phyloP scores from a whole-genome alignment of 78 protist species.

The slime mould (Dictyostelium discoideum) region DNA sequence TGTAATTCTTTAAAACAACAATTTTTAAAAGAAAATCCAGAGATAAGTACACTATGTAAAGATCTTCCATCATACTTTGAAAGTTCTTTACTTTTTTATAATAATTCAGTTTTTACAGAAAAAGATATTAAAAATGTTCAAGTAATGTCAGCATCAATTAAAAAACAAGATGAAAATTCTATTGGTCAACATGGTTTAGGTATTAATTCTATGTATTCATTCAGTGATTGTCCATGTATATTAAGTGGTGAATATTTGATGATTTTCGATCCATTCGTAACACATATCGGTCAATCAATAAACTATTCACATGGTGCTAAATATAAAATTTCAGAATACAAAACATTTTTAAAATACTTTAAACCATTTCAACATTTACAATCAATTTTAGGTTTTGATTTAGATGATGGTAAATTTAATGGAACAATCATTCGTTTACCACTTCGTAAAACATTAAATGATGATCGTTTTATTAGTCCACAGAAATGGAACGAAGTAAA shows the following conservation, averaged over 20 bases:
- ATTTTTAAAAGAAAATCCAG: background rate
- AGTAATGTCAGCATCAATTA: background rate
- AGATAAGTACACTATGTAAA: background rate
- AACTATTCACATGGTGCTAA: background rate
- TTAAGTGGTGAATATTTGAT: slow-evolving; percentile 17
- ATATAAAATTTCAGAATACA: background rate
- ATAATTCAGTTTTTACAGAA: slow-evolving; percentile 37
- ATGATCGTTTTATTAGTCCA: background rate
- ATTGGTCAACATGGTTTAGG: slow-evolving; percentile 85
- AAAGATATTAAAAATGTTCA: slow-evolving; percentile 34
- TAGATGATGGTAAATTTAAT: background rate
- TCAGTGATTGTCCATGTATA: slow-evolving; percentile 68
- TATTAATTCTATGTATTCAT: slow-evolving; percentile 71
- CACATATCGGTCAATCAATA: slow-evolving; percentile 4
- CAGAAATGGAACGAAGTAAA: background rate
- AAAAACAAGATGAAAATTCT: background rate
- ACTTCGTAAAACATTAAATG: background rate
- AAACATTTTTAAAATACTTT: background rate
- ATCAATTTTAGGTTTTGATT: background rate
- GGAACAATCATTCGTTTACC: slow-evolving; percentile 45
- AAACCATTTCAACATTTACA: background rate
- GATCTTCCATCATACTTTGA: slow-evolving; percentile 12
- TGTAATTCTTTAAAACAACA: background rate
- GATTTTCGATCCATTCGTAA: slow-evolving; percentile 43
- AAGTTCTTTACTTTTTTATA: slow-evolving; percentile 46